phyloP scores from a whole-genome alignment of 306 rosid species.

The Mimosa pudica region DNA sequence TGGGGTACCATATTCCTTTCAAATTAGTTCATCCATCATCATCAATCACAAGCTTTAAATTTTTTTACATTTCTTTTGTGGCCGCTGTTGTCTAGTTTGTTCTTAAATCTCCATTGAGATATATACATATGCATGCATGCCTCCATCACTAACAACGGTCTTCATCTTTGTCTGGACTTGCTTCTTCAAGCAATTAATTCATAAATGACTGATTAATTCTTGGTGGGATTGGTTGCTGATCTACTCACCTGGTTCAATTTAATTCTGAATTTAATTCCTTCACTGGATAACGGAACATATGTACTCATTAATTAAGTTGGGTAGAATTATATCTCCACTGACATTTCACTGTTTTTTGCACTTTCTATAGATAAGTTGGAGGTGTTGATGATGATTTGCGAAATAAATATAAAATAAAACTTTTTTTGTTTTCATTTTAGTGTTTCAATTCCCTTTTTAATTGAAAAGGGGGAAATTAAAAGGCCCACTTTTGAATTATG shows the following conservation, averaged over 20 bases:
- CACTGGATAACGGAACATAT: not conserved
- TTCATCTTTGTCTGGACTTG: not conserved
- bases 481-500: conserved; percentile 2
- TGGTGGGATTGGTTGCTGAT: not conserved
- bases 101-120: not conserved
- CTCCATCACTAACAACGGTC: not conserved
- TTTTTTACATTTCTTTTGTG: not conserved
- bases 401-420: not conserved
- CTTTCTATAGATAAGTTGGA: not conserved
- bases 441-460: not conserved
- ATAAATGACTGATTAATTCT: not conserved
- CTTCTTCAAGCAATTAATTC: not conserved
- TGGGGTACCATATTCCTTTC: conserved; percentile 13
- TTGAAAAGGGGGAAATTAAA: not conserved
- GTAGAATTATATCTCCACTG: not conserved
- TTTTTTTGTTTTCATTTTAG: not conserved
- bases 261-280: not conserved
- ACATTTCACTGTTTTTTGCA: conserved; percentile 2
- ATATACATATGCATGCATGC: not conserved
- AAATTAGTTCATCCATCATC: not conserved
- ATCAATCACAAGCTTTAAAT: not conserved
- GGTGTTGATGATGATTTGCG: not conserved
- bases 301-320: not conserved
- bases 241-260: not conserved
- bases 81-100: not conserved